These are phyloP conservation scores for Eucalyptus tenuipes DNA, from an alignment of 345 rosid genomes.

Conservation along the genomic window DNA sequence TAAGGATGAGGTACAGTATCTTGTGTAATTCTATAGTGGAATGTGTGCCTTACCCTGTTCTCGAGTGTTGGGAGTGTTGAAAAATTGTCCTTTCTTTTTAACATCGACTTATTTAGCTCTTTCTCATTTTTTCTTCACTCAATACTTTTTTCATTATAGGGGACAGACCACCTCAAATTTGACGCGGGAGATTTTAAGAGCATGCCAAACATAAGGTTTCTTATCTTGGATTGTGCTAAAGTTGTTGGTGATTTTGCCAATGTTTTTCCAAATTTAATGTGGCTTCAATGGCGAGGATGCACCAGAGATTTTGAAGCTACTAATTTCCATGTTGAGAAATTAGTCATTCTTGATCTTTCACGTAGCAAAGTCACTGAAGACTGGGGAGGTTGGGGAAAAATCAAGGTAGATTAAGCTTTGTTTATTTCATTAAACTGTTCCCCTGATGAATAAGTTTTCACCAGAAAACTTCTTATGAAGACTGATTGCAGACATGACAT, in stretches of 20 bases:
- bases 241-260: not conserved
- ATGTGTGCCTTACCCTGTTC: not conserved
- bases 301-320: not conserved
- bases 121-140: not conserved
- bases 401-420: no score
- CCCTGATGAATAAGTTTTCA: no score
- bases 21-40: fast-evolving
- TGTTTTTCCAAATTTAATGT: not conserved
- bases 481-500: no score
- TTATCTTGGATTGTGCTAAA: not conserved
- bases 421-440: no score
- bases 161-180: not conserved
- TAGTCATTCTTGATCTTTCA: not conserved
- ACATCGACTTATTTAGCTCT: not conserved
- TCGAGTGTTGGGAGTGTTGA: fast-evolving
- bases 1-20: not conserved
- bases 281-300: not conserved
- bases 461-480: no score
- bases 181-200: not conserved
- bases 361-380: not conserved
- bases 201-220: not conserved
- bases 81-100: fast-evolving
- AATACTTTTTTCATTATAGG: not conserved
- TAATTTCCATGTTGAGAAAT: not conserved
- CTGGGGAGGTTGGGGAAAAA: not conserved